Conservation (phyloP, 768 basidiomycete genomes). For the Zangia roseola region DNA sequence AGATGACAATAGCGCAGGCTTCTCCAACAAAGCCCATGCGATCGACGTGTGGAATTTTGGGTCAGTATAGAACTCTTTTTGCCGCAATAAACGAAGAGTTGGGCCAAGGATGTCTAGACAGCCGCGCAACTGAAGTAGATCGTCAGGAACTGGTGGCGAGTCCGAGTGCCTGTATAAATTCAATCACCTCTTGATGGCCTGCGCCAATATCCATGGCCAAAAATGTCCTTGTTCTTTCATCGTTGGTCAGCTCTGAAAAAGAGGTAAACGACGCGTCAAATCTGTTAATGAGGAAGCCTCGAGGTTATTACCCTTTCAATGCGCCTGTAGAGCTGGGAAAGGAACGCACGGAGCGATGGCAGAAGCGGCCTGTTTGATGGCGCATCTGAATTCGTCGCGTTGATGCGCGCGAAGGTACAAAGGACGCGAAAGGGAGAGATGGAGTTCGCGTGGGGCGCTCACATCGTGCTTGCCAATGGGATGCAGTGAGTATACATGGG, state of each 20-base stretch:
- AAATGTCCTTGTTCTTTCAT: conserved; percentile 80
- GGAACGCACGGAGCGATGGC: conserved; percentile 44
- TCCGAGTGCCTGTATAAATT: background rate
- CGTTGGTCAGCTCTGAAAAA: conserved; percentile 72
- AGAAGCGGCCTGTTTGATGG: conserved; percentile 53
- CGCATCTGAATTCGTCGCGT: conserved; percentile 64
- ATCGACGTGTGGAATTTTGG: conserved; percentile 90
- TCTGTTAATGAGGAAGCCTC: conserved; percentile 37
- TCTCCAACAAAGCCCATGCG: conserved; percentile 76
- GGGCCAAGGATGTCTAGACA: conserved; percentile 60
- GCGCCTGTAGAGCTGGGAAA: background rate
- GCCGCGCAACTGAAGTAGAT: conserved; percentile 49
- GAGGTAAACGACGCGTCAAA: conserved; percentile 72
- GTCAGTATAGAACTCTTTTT: conserved; percentile 74
- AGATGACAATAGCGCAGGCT: conserved; percentile 1
- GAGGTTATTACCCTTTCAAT: conserved; percentile 4
- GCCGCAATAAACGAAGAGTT: conserved; percentile 56
- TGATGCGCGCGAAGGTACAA: conserved; percentile 80
- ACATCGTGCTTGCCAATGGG: conserved; percentile 39
- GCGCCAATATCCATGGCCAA: conserved; percentile 81
- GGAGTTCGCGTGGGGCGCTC: conserved; percentile 47
- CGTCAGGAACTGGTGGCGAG: conserved; percentile 9
- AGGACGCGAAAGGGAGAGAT: conserved; percentile 84
- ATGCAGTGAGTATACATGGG: conserved; percentile 46
- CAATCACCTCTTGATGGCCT: conserved; percentile 70